Evolutionary conservation across 2,329 filamentous ascomycete genomes (phyloP), one percentile per base, ranked within the genome.

Genomic region (Epichloe gansuensis): DNA sequence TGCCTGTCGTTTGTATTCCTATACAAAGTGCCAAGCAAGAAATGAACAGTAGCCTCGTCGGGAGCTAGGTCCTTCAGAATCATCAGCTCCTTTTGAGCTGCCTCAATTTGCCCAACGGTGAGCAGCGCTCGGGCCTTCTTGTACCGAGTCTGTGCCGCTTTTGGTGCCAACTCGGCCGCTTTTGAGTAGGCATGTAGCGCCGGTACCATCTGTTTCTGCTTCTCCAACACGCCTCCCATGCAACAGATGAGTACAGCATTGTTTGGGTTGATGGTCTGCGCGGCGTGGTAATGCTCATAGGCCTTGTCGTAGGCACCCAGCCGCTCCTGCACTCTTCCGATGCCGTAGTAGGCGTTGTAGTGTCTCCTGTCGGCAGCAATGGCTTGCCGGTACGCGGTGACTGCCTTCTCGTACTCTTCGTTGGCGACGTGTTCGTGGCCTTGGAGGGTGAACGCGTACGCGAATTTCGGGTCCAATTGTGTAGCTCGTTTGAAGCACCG

Each of bases 261-360:
- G 55, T 88, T 91, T 2, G 91, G 90, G 62, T 98, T 97, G 69
- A 98, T 95, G 43, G 77, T 75, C 12, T 88, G 85, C 2, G 93
- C 93, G 21, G 88, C 86, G 55, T 88, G 82, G 73, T 94, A 98
- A 71, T 98, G 91, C 54, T 85, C 83, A 63, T 94, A 88, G 2
- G 93, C 91, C 65, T 93, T 88, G 56, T 95, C 88, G 61, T 88
- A 91, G 66, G 89, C 91, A 63, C 90, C 91, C 61, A 94, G 80
- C 63, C 91, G 91, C 67, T 95, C 88, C 62, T 91, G 93, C 1
- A 95, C 90, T 55, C 80, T 76, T 34, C 82, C 83, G 53, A 86
- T 82, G 59, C 93, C 93, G 66, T 97, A 98, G 80, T 94, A 97
- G n/a, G 91, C 93, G 64, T 96, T 95, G 73, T 97, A 98, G 65